These are phyloP conservation scores for Wickerhamomyces kurtzmanii DNA, from an alignment of 805 yeast genomes.

Conservation along the genomic window DNA sequence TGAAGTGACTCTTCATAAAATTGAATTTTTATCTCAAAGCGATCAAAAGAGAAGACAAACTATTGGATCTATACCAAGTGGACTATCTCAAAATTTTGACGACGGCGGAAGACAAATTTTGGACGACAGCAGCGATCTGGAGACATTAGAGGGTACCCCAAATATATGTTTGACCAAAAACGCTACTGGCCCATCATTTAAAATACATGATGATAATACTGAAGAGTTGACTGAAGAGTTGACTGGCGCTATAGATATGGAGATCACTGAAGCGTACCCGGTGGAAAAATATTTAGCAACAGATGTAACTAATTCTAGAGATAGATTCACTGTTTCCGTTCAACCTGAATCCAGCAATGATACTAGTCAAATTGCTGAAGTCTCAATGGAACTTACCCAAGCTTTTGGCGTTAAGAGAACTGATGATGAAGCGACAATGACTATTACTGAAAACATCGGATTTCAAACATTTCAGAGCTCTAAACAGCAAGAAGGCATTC, in stretches of 20 bases:
- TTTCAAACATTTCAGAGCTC: too few species aligned
- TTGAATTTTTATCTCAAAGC: constrained; percentile 10
- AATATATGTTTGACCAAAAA: constrained; percentile 13
- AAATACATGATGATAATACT: constrained; percentile 11
- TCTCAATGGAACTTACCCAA: constrained; percentile 11
- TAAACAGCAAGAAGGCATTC: too few species aligned
- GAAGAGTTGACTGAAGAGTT: constrained; percentile 3
- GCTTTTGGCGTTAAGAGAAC: constrained; percentile 4
- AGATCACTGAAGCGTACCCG: constrained; percentile 10
- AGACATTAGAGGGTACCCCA: constrained; percentile 15
- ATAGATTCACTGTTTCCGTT: constrained; percentile 9
- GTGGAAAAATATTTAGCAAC: constrained; percentile 11
- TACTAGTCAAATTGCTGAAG: constrained; percentile 1
- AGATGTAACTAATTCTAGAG: constrained; percentile 5
- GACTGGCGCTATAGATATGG: constrained; percentile 12
- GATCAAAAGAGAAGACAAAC: constrained; percentile 16
- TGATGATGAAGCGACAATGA: neutral
- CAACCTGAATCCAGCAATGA: too few species aligned
- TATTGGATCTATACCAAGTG: constrained; percentile 11
- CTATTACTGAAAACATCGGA: too few species aligned
- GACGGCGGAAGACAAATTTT: constrained; percentile 15
- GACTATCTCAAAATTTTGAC: constrained; percentile 6
- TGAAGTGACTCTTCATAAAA: constrained; percentile 19
- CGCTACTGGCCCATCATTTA: constrained; percentile 4
- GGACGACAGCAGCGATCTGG: constrained; percentile 17